phyloP scores from a whole-genome alignment of 371 early-diverging fungal genomes.

The Mucor indicus region DNA sequence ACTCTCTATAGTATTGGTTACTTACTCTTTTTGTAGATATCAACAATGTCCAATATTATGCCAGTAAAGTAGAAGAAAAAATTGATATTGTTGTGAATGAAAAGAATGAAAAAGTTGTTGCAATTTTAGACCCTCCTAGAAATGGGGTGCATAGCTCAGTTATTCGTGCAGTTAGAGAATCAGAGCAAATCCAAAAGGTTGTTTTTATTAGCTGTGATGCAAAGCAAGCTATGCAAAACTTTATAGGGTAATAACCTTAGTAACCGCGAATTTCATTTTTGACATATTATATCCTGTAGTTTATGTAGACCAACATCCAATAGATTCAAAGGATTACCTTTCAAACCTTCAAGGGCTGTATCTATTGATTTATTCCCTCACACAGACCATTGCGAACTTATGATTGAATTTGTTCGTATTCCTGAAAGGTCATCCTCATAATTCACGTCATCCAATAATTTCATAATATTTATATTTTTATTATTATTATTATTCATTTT shows the following conservation, averaged over 20 bases:
- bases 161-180: conserved; percentile 57
- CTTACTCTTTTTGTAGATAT: conserved; percentile 13
- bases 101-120: conserved; percentile 35
- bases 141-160: conserved; percentile 57
- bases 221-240: conserved; percentile 55
- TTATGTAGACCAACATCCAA: conserved; percentile 55
- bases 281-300: conserved; percentile 6
- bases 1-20: background rate
- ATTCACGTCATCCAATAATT: conserved; percentile 1
- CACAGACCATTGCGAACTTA: conserved; percentile 64
- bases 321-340: conserved; percentile 50
- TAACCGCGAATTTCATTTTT: too few relatives aligned
- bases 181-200: conserved; percentile 50
- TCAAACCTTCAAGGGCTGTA: conserved; percentile 51
- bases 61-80: conserved; percentile 59
- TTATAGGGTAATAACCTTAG: conserved; percentile 51
- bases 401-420: conserved; percentile 53
- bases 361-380: conserved; percentile 81
- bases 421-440: background rate
- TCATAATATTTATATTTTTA: background rate
- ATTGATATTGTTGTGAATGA: conserved; percentile 37
- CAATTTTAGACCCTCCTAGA: conserved; percentile 75
- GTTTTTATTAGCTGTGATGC: conserved; percentile 74
- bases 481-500: background rate
- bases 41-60: conserved; percentile 50